Conservation (phyloP, 805 yeast genomes). For the Starmerella powellii region DNA sequence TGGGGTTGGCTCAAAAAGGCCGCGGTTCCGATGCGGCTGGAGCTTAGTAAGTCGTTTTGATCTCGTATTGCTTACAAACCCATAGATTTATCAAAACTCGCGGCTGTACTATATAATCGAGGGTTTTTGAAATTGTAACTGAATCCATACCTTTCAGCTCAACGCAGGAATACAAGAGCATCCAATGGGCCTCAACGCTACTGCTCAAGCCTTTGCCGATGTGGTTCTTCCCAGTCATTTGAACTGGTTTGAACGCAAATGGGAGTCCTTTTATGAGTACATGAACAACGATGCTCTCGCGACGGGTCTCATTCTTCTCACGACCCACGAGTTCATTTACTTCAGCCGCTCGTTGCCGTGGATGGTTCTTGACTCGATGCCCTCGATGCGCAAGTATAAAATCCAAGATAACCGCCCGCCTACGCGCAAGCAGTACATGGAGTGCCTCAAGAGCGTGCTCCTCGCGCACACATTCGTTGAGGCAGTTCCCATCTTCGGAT, state of each 20-base stretch:
- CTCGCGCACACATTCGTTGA: conserved; percentile 84
- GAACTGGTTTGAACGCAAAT: conserved; percentile 46
- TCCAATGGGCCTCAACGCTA: conserved; percentile 17
- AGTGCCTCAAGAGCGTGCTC: conserved; percentile 74
- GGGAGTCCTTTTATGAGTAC: conserved; percentile 85
- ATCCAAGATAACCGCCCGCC: conserved; percentile 82
- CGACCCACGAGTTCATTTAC: conserved; percentile 76
- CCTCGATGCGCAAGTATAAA: conserved; percentile 75
- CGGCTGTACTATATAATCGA: not conserved
- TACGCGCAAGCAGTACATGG: conserved; percentile 75
- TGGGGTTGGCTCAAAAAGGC: too few species aligned
- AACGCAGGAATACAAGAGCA: not conserved
- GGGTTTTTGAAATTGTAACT: too few species aligned
- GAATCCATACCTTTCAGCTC: not conserved
- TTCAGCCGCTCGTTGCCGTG: conserved; percentile 90
- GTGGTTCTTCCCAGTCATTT: conserved; percentile 10
- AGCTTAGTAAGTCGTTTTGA: conserved; percentile 3
- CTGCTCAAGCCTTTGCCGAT: conserved; percentile 11
- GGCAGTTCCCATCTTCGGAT: conserved; percentile 93
- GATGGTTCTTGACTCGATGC: conserved; percentile 75
- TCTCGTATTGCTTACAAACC: conserved; percentile 18
- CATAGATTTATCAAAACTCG: conserved; percentile 2
- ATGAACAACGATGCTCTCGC: conserved; percentile 82
- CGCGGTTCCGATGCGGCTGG: too few species aligned
- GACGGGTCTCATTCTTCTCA: conserved; percentile 75